Evolutionary conservation across 768 basidiomycete species (phyloP), one percentile per base, ranked within the genome.

Genomic region (Hirschioporus abietinus): DNA sequence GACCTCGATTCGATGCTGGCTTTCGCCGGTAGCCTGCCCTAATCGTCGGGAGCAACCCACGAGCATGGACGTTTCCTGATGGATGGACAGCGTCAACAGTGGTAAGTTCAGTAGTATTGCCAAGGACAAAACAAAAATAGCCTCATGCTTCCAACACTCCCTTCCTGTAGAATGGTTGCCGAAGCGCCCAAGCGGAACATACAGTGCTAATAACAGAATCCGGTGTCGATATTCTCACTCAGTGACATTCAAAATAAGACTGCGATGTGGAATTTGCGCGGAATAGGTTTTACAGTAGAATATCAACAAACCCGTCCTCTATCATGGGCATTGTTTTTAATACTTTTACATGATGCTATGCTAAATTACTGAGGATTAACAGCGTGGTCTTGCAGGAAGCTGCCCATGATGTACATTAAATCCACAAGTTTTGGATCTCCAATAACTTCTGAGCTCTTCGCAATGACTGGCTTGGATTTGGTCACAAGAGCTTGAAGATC

Each of bases 61-160:
- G 78, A 26, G 86, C 86, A 1, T 90, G 89, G 86, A 85, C 93
- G 66, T 96, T 92, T 75, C 92, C 92, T 1, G 95, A 96, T 73
- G 93, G 92, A 26, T 96, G 95, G 95, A 95, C 93, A 1, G 88
- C 90, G n/a, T 91, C 91, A 0, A 95, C 94, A 0, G 88, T 91
- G 80, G 95, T 88, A 72, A 65, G 85, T 67, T 52, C 42, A 52
- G 24, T n/a, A 26, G 3, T 65, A 17, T 58, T 42, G 35, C 18
- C 34, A 17, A 12, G 15, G 15, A 34, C 60, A 25, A 34, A 61
- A 15, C 9, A 18, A 24, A 34, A 25, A 61, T 61, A 34, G 23
- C 60, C 25, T 34, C 30, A 24, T 34, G 15, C 25, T 15, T 61
- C 23, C 30, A 30, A 30, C 30, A 30, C 8, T 30, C 23, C 9